Base-by-base conservation (phyloP, 2,329 filamentous ascomycete species). In the Periconia digitata region DNA sequence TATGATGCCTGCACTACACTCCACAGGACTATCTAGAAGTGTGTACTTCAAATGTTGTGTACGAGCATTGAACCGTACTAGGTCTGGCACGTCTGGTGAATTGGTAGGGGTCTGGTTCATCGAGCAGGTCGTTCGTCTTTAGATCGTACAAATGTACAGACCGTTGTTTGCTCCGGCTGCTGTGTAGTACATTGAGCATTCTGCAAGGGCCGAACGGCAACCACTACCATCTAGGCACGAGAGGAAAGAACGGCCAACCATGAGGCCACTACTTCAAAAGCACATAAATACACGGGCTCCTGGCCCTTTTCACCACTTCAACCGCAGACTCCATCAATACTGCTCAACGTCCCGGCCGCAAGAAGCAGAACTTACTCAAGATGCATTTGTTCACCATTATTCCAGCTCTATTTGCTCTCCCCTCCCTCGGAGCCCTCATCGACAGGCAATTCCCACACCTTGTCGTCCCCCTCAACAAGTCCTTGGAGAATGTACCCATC, bases 381-480 rank as follows among this genome's bases (percentile, higher is more conserved):
- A 70, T 70, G 67, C 64, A 43, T 39, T 23, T 42, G 35, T 22
- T 58, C 15, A 7, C 49, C 37, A 44, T 71, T 16, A 22, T 60
- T 34, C 41, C 62, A 35, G 17, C 52, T 8, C 40, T 66, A 39
- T 61, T 58, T 46, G 46, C 50, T 17, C 38, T 55, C 27, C 39
- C 47, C 8, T 34, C 46, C 27, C 15, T 54, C 27, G 54, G 58
- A 44, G 34, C 41, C 3, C 54, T 64, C 22, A 21, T 62, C 37
- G 43, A 44, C 24, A 51, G 54, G 8, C 46, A 66, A 21, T 69
- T 66, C 12, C 67, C 67, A 3, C 62, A 66, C 36, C 63, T 71
- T 39, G 62, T 72, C 36, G 50, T 71, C n/a, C 69, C 67, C 1
- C 46, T 71, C 34, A 57, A 60, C 21, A 46, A 55, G 18, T 43